These are phyloP conservation scores for Paspalum vaginatum DNA, from an alignment of 176 grass and related monocot genomes.

Conservation along the genomic window DNA sequence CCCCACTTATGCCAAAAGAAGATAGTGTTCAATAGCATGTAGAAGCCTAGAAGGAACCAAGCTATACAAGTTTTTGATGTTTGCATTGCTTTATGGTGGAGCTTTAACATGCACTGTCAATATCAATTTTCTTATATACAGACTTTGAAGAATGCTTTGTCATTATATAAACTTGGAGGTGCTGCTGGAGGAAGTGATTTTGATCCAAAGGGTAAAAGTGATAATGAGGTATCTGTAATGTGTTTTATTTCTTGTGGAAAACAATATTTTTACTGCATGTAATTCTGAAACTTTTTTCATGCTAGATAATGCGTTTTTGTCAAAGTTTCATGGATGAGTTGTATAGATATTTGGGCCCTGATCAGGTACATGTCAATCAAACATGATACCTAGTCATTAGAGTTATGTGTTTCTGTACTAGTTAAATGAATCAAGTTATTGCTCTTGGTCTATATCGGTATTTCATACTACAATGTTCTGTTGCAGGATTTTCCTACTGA, in stretches of 20 bases:
- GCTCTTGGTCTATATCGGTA: conserved; percentile 15
- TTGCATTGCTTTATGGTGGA: conserved; percentile 13
- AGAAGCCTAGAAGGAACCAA: conserved; percentile 19
- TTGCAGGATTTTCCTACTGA: conserved; percentile 90
- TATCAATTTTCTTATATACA: conserved; percentile 46
- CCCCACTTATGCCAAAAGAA: neutral
- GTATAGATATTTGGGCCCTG: conserved; percentile 93
- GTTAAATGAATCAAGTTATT: conserved; percentile 10
- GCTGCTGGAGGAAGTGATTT: conserved; percentile 98
- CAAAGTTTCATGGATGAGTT: conserved; percentile 99
- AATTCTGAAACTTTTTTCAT: conserved; percentile 44
- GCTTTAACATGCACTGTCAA: conserved; percentile 23
- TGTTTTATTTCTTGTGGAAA: conserved; percentile 34
- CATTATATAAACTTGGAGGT: conserved; percentile 97
- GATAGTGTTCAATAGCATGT: neutral
- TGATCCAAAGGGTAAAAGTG: conserved; percentile 96
- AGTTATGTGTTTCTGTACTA: conserved; percentile 17
- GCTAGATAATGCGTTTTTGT: conserved; percentile 98
- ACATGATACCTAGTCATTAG: neutral
- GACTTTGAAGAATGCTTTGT: conserved; percentile 95
- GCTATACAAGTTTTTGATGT: conserved; percentile 15
- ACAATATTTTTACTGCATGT: conserved; percentile 6
- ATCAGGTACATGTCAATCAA: conserved; percentile 67
- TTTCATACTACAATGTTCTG: conserved; percentile 27
- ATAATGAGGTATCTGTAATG: conserved; percentile 70